These are phyloP conservation scores for Pseudonitzschia delicatissima DNA, from an alignment of 108 stramenopile species.

Conservation along the genomic window DNA sequence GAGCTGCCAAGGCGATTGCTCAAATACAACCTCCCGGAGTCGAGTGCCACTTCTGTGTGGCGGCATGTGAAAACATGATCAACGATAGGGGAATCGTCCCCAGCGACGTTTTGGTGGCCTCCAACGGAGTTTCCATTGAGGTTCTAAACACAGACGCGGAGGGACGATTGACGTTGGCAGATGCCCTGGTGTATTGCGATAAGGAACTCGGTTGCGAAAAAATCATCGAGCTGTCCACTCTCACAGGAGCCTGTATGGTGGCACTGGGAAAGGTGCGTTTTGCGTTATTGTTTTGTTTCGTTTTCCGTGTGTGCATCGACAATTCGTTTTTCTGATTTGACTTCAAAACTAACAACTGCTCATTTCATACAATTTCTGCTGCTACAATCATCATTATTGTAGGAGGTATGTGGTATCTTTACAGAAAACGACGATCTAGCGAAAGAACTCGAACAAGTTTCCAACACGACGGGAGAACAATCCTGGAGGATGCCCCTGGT, in stretches of 20 bases:
- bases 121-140: constrained; percentile 93
- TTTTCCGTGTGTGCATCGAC: neutral
- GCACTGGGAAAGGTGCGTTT: constrained; percentile 43
- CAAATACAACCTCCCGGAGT: constrained; percentile 53
- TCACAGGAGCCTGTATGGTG: constrained; percentile 89
- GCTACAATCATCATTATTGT: too few species aligned
- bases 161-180: constrained; percentile 91
- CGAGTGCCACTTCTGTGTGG: constrained; percentile 85
- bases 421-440: constrained; percentile 87
- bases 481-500: constrained; percentile 89
- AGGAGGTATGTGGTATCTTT: constrained; percentile 75
- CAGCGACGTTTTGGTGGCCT: constrained; percentile 86
- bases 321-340: neutral
- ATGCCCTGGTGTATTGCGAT: constrained; percentile 92
- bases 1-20: constrained; percentile 72
- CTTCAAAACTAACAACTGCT: too few species aligned
- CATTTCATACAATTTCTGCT: too few species aligned
- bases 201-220: constrained; percentile 79
- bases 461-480: constrained; percentile 85
- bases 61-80: constrained; percentile 93
- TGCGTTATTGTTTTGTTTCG: neutral
- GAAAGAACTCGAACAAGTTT: constrained; percentile 66
- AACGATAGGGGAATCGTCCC: constrained; percentile 83
- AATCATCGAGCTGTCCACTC: constrained; percentile 87
- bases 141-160: constrained; percentile 95